Conservation (phyloP, 2,329 filamentous ascomycete genomes). For the Colletotrichum chrysophilum region DNA sequence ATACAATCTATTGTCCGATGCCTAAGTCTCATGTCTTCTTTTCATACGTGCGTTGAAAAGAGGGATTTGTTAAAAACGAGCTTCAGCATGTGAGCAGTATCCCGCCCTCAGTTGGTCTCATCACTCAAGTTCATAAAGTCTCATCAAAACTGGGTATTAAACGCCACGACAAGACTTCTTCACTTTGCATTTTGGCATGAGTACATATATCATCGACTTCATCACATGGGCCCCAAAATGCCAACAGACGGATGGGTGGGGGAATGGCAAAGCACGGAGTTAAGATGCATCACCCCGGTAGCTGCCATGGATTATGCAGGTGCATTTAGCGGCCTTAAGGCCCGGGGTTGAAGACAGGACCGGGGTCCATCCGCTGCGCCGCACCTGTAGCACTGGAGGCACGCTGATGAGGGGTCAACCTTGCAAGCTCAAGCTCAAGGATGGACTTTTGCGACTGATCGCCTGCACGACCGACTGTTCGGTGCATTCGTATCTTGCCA, state of each 20-base stretch:
- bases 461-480: not conserved
- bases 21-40: not conserved
- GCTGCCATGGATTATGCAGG: not conserved
- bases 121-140: not conserved
- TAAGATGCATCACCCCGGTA: not conserved
- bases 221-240: not conserved
- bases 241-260: not conserved
- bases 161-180: not conserved
- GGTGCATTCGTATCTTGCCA: not conserved
- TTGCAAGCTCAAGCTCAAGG: not conserved
- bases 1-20: not conserved
- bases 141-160: not conserved
- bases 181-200: not conserved
- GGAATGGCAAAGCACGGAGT: not conserved
- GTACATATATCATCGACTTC: not conserved
- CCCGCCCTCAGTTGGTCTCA: not conserved
- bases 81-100: not conserved
- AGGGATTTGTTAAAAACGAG: accelerated
- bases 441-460: not conserved
- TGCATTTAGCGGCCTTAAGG: not conserved
- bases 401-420: not conserved
- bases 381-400: not conserved
- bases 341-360: not conserved
- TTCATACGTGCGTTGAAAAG: not conserved
- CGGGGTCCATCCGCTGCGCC: not conserved